A percentile compares a stretch with the other conserved stretches of the same genome.
phyloP scores from a whole-genome alignment of 2,329 filamentous ascomycete species.

The Paraphoma chrysanthemicola region DNA sequence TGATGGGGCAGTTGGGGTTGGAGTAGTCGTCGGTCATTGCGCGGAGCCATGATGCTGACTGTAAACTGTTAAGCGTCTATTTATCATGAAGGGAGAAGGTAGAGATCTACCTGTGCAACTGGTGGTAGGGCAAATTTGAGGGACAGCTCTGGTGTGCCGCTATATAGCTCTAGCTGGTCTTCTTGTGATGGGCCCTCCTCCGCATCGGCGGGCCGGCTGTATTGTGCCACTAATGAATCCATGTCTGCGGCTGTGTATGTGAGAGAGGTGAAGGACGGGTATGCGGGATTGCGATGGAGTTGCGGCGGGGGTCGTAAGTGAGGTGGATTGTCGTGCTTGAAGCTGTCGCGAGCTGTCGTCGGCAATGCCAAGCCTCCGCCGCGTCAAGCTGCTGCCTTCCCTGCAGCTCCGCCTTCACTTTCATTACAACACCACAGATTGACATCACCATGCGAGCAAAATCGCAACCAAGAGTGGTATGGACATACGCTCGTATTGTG shows the following conservation, averaged over 20 bases:
- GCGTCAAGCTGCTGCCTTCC: conserved; percentile 32
- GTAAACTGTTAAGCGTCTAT: conserved; percentile 7
- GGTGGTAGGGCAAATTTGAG: conserved; percentile 96
- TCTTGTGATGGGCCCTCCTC: conserved; percentile 77
- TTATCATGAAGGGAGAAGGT: not conserved
- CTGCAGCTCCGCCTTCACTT: not conserved
- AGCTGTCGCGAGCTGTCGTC: conserved; percentile 31
- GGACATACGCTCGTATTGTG: too few species aligned
- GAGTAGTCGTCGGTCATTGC: conserved; percentile 96
- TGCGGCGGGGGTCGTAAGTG: conserved; percentile 17
- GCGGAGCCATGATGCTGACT: conserved; percentile 94
- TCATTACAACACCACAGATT: not conserved
- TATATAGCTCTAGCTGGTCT: conserved; percentile 72
- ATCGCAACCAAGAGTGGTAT: too few species aligned
- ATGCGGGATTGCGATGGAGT: conserved; percentile 8
- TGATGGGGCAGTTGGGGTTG: conserved; percentile 97
- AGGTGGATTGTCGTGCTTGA: conserved; percentile 16
- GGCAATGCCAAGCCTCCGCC: conserved; percentile 21
- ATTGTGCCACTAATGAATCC: conserved; percentile 92
- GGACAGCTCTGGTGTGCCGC: conserved; percentile 77
- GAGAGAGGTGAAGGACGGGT: conserved; percentile 5
- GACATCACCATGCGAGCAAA: too few species aligned
- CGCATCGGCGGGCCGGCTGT: conserved; percentile 79
- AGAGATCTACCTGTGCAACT: conserved; percentile 74
- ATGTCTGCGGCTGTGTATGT: conserved; percentile 57